Evolutionary conservation across 2,329 filamentous ascomycete species (phyloP).

Genomic region (Madurella fahalii): DNA sequence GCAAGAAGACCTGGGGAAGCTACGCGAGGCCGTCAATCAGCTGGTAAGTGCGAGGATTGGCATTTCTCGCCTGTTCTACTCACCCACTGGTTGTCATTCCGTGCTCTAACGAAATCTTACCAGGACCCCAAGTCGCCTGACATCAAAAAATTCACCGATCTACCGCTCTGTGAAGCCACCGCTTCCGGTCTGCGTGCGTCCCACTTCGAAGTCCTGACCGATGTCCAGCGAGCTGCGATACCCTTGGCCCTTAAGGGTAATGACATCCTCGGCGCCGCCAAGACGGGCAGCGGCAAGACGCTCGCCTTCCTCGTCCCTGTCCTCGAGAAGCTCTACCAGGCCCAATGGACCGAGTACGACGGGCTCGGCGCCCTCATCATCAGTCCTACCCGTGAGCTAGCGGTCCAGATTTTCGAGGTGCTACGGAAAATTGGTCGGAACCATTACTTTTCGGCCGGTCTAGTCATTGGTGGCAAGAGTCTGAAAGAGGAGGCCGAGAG

Average conservation of each 20-base stretch:
- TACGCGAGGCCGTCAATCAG: slow-evolving; percentile 24
- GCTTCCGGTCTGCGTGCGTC: slow-evolving; percentile 73
- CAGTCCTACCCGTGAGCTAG: slow-evolving; percentile 89
- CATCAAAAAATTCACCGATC: slow-evolving; percentile 69
- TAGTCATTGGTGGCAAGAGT: slow-evolving; percentile 92
- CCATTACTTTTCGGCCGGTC: slow-evolving; percentile 84
- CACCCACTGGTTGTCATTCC: too few relatives aligned
- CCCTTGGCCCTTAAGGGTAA: slow-evolving; percentile 77
- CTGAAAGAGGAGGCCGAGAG: slow-evolving; percentile 82
- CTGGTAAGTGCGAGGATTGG: slow-evolving; percentile 5
- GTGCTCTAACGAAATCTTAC: background rate
- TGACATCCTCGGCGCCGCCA: slow-evolving; percentile 91
- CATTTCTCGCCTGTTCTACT: too few relatives aligned
- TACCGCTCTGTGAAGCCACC: slow-evolving; percentile 82
- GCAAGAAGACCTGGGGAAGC: slow-evolving; percentile 26
- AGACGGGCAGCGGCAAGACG: slow-evolving; percentile 94
- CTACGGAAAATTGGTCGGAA: slow-evolving; percentile 83
- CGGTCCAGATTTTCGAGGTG: slow-evolving; percentile 95
- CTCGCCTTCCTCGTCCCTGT: slow-evolving; percentile 89
- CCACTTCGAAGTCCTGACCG: slow-evolving; percentile 86
- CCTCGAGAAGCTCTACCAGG: slow-evolving; percentile 85
- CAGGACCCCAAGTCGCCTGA: slow-evolving; percentile 58
- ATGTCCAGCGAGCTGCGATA: slow-evolving; percentile 87
- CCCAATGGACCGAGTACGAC: slow-evolving; percentile 85
- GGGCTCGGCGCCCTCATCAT: slow-evolving; percentile 90